Evolutionary conservation across 1,284 basidiomycete species (phyloP), one percentile per base, ranked within the genome.

Genomic region (Sporisorium reilianum): DNA sequence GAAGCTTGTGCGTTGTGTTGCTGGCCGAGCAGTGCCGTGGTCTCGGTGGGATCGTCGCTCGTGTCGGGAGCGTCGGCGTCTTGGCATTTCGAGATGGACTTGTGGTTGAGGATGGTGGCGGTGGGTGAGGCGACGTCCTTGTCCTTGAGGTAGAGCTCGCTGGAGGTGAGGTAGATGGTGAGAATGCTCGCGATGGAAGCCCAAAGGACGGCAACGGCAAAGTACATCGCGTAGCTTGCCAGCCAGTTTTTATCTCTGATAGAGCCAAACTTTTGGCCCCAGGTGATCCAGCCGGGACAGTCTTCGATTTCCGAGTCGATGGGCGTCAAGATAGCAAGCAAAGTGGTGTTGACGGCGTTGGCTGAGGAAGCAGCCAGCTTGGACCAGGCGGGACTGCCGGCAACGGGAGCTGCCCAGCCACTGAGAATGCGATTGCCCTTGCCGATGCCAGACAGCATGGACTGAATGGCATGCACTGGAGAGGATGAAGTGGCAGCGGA

Each of bases 141-240:
- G 25, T 56, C 51, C 8, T 67, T 63, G 26, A 71, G 57, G 41
- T 77, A 80, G 34, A 81, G 72, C 25, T 81, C 78, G 44, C 75
- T 78, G 1, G 94, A 91, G 2, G 95, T 95, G 23, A 98, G 87
- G 75, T 92, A 88, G 78, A 97, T 89, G 0, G 96, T 99, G 61
- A 98, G 88, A 32, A 92, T 83, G 26, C 90, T 91, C 45, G 79
- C 79, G 32, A 80, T 77, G 20, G 74, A 68, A 7, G 80, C 78
- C 80, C 78, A 81, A 34, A 76, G 38, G 25, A 79, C 52, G 11
- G 80, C 80, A 30, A 81, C 64, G 62, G 88, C 64, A 45, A 91
- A 88, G 86, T 94, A 97, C 8, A 89, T 87, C 25, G 89, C 79
- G 81, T 93, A 95, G 79, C 92, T 90, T 20, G 90, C 85, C 25